phyloP scores from a whole-genome alignment of 2,329 filamentous ascomycete genomes.

The Zymoseptoria ardabiliae region DNA sequence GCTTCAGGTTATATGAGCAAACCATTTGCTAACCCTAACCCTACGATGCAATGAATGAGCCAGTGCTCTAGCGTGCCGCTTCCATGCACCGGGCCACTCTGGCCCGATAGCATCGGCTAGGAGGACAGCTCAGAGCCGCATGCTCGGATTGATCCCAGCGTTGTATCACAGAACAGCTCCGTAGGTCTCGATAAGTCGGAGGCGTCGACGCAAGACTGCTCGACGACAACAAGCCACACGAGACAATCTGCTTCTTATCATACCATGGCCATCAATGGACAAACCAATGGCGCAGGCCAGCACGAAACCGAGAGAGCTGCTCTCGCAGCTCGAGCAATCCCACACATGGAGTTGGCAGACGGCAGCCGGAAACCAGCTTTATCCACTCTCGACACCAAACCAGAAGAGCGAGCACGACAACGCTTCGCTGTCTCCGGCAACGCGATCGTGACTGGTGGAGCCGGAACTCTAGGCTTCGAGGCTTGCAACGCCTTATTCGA shows the following conservation, averaged over 20 bases:
- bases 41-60: not conserved
- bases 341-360: not conserved
- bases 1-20: too few relatives aligned
- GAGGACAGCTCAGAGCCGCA: not conserved
- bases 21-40: not conserved
- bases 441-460: conserved; percentile 3
- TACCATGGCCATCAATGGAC: not conserved
- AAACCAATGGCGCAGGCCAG: not conserved
- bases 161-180: not conserved
- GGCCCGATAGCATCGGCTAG: not conserved
- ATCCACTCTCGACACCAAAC: not conserved
- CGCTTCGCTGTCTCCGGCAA: not conserved
- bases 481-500: conserved; percentile 1
- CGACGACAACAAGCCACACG: not conserved
- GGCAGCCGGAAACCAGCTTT: not conserved
- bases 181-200: not conserved
- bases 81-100: not conserved
- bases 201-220: not conserved
- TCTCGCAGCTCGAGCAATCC: not conserved
- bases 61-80: not conserved
- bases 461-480: not conserved
- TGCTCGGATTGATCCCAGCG: not conserved
- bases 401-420: not conserved
- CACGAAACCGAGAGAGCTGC: not conserved
- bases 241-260: not conserved